phyloP scores from a whole-genome alignment of 2,329 filamentous ascomycete genomes.

The Xylaria sp. region DNA sequence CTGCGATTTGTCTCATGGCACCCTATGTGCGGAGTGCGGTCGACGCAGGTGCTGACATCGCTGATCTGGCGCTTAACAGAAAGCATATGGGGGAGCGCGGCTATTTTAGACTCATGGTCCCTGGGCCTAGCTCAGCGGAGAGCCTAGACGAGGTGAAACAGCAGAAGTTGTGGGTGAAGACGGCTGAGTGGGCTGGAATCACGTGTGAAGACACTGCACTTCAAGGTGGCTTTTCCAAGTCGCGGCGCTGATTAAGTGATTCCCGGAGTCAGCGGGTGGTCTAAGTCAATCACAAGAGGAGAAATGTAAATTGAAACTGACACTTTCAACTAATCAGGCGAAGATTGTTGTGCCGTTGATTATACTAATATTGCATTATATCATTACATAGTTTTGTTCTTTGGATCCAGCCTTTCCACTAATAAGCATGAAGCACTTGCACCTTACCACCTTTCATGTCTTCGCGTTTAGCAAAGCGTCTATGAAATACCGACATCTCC shows the following conservation, averaged over 20 bases:
- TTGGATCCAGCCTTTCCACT: neutral
- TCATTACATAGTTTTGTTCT: slow-evolving; percentile 1
- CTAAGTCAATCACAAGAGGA: neutral
- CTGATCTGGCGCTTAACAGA: slow-evolving; percentile 40
- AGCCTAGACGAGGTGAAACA: slow-evolving; percentile 42
- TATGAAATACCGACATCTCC: slow-evolving; percentile 47
- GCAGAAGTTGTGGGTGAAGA: slow-evolving; percentile 43
- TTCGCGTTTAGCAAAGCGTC: slow-evolving; percentile 42
- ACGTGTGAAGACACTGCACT: slow-evolving; percentile 38
- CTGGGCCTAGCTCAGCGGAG: slow-evolving; percentile 39
- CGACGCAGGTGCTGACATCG: slow-evolving; percentile 45
- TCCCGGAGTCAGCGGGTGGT: neutral
- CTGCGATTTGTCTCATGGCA: slow-evolving; percentile 47
- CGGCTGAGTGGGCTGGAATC: slow-evolving; percentile 43
- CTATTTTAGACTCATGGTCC: slow-evolving; percentile 44
- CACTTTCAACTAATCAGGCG: neutral
- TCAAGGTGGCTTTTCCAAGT: neutral
- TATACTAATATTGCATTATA: neutral
- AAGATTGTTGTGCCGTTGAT: neutral
- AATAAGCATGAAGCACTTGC: neutral
- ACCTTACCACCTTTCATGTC: slow-evolving; percentile 4
- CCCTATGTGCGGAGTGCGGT: slow-evolving; percentile 48
- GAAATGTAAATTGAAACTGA: neutral
- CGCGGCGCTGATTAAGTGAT: neutral
- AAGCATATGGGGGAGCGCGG: slow-evolving; percentile 49